Conservation (phyloP, 2,329 filamentous ascomycete species). For the Sarocladium oryzae region DNA sequence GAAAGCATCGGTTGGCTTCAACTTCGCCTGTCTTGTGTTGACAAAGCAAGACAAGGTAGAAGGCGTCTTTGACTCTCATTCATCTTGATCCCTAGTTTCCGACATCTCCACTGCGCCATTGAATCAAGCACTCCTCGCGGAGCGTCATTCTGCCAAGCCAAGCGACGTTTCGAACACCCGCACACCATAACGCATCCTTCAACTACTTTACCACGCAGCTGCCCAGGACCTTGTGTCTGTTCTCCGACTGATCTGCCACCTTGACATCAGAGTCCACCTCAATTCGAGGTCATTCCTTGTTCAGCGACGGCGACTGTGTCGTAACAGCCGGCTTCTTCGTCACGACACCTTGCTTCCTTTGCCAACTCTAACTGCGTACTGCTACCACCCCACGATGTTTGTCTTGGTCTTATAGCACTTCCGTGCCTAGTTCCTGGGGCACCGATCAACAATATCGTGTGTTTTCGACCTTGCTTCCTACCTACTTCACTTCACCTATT, state of each 20-base stretch:
- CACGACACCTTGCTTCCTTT: neutral
- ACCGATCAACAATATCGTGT: neutral
- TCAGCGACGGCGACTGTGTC: neutral
- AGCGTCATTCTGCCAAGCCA: constrained; percentile 6
- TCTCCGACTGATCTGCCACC: constrained; percentile 3
- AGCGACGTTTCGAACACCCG: constrained; percentile 5
- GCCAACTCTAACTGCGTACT: neutral
- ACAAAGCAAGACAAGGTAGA: neutral
- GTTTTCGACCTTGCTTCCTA: neutral
- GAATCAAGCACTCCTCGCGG: neutral
- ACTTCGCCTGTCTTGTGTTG: neutral
- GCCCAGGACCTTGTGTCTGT: constrained; percentile 2
- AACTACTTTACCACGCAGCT: neutral
- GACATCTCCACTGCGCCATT: neutral
- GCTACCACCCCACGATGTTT: constrained; percentile 5
- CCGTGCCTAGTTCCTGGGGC: constrained; percentile 7
- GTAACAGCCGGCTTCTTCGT: neutral
- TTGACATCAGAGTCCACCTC: constrained; percentile 8
- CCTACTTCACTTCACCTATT: neutral
- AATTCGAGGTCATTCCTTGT: neutral
- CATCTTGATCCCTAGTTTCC: neutral
- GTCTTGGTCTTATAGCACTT: constrained; percentile 6
- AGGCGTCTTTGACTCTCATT: neutral
- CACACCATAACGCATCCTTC: neutral
- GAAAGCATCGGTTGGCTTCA: neutral